Percentiles rank a stretch among this genome's conserved stretches.
phyloP scores from a whole-genome alignment of 129 eudicot species.

The Helianthus tuberosus region DNA sequence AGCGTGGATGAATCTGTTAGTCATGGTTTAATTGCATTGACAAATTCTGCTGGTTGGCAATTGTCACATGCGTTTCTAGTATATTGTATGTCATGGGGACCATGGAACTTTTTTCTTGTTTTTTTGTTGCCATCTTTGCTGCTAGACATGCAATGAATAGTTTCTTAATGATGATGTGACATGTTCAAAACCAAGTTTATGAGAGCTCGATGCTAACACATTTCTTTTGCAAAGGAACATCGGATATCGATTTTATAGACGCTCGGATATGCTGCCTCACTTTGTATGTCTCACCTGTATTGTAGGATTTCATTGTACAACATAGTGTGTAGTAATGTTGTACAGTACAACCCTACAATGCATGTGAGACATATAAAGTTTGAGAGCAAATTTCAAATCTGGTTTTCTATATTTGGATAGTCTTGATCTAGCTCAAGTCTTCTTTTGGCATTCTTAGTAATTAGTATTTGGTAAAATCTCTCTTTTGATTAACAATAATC shows the following conservation, averaged over 20 bases:
- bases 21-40: slow-evolving; percentile 7
- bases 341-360: background rate
- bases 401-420: background rate
- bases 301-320: background rate
- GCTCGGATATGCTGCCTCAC: background rate
- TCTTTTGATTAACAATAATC: too few species aligned
- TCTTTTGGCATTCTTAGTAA: background rate
- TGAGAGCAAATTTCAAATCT: background rate
- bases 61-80: slow-evolving; percentile 21
- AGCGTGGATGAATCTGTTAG: background rate
- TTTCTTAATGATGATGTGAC: background rate
- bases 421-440: background rate
- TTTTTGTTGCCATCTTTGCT: slow-evolving; percentile 23
- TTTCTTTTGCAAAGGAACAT: slow-evolving; percentile 8
- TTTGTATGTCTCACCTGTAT: background rate
- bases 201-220: slow-evolving; percentile 10
- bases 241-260: background rate
- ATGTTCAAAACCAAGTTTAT: slow-evolving; percentile 11
- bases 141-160: slow-evolving; percentile 14
- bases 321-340: background rate
- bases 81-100: background rate
- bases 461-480: too few species aligned
- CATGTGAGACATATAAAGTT: background rate
- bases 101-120: background rate
- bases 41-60: slow-evolving; percentile 20